Percentiles rank a stretch among this genome's conserved stretches.
phyloP scores from a whole-genome alignment of 345 rosid genomes.

The Kandelia obovata region DNA sequence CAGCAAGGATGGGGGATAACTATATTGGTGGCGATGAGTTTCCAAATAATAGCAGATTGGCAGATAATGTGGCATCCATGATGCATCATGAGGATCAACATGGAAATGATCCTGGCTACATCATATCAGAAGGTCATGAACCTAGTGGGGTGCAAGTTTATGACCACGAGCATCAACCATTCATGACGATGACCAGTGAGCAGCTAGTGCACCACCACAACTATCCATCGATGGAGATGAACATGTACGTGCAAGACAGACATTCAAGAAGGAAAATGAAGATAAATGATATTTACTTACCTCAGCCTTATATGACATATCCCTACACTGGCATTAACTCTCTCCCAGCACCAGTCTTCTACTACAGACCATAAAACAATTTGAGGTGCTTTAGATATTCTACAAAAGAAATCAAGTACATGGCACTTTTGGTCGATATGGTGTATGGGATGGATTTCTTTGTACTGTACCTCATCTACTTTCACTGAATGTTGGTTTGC shows the following conservation, averaged over 20 bases:
- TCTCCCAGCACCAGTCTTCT: constrained; percentile 1
- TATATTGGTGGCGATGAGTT: constrained; percentile 13
- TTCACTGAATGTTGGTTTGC: background rate
- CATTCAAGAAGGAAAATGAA: background rate
- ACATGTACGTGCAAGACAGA: constrained; percentile 13
- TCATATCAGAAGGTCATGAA: constrained; percentile 15
- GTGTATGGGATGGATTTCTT: background rate
- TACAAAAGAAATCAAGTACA: too few species aligned
- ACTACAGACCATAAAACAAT: background rate
- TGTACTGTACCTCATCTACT: background rate
- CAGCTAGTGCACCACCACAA: constrained; percentile 15
- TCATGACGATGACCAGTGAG: constrained; percentile 10
- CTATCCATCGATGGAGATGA: constrained; percentile 20
- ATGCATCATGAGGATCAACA: constrained; percentile 11
- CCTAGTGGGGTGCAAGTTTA: constrained; percentile 15
- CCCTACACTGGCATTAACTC: background rate
- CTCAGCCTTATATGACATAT: constrained; percentile 16
- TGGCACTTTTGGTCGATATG: background rate
- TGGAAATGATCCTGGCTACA: constrained; percentile 13
- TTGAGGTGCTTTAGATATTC: too few species aligned
- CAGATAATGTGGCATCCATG: constrained; percentile 7
- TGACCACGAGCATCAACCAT: constrained; percentile 14
- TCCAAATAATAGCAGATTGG: background rate
- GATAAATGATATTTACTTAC: constrained; percentile 12
- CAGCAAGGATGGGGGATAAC: constrained; percentile 7